Percentiles rank a stretch among this genome's conserved stretches.
Conservation (phyloP, 108 stramenopile genomes). For the Skeletonema marinoi region DNA sequence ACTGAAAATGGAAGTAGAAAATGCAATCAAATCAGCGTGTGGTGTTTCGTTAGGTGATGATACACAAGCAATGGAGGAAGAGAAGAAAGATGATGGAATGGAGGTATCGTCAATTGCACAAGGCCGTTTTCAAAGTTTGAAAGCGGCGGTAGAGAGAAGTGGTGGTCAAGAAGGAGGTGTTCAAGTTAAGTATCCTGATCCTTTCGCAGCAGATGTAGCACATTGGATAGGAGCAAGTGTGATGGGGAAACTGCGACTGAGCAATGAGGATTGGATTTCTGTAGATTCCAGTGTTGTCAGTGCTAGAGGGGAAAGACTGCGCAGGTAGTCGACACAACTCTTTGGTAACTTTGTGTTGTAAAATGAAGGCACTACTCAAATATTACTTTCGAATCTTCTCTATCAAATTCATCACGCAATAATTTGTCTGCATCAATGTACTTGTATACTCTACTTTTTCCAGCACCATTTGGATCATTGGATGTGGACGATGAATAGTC, state of each 20-base stretch:
- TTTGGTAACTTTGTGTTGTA: neutral
- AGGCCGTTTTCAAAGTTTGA: conserved; percentile 24
- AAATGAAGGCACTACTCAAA: conserved; percentile 2
- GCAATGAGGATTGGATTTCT: conserved; percentile 16
- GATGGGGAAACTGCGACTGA: conserved; percentile 27
- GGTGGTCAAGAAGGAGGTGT: conserved; percentile 14
- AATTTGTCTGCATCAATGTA: conserved; percentile 26
- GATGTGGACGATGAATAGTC: neutral
- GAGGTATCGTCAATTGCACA: conserved; percentile 22
- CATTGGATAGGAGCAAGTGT: conserved; percentile 37
- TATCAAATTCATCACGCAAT: conserved; percentile 21
- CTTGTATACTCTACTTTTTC: conserved; percentile 9
- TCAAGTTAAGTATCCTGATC: conserved; percentile 34
- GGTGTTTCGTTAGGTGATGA: conserved; percentile 1
- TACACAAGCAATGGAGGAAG: conserved; percentile 11
- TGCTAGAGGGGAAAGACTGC: neutral
- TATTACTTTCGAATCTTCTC: conserved; percentile 17
- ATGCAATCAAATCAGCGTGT: conserved; percentile 23
- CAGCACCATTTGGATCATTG: neutral
- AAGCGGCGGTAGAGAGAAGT: neutral
- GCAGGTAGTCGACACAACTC: neutral
- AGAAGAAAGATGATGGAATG: conserved; percentile 31
- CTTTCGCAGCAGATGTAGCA: conserved; percentile 35
- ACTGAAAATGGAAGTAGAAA: conserved; percentile 7
- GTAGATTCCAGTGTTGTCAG: neutral